phyloP scores from a whole-genome alignment of 345 rosid species.

The Sisymbrium irio region DNA sequence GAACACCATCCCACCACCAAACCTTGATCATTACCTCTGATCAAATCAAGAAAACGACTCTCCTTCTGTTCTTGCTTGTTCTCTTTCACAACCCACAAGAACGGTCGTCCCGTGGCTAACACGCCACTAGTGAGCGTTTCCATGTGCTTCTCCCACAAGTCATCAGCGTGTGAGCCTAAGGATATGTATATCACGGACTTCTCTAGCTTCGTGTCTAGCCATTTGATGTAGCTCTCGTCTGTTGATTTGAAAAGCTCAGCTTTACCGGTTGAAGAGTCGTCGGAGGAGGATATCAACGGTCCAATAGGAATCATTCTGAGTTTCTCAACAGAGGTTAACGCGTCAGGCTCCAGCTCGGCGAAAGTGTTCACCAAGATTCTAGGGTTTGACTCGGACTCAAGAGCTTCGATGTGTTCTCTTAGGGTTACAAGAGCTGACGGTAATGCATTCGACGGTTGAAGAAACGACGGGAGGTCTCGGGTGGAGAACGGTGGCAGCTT shows the following conservation, averaged over 20 bases:
- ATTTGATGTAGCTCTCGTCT: conserved; percentile 33
- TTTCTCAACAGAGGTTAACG: conserved; percentile 27
- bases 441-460: conserved; percentile 29
- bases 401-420: conserved; percentile 36
- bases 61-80: conserved; percentile 11
- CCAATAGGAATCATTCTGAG: conserved; percentile 33
- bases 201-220: conserved; percentile 42
- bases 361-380: conserved; percentile 48
- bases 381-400: conserved; percentile 35
- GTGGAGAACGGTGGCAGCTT: conserved; percentile 38
- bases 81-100: conserved; percentile 44
- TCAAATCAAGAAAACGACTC: conserved; percentile 2
- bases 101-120: conserved; percentile 32
- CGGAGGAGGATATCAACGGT: conserved; percentile 36
- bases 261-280: conserved; percentile 7
- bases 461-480: conserved; percentile 57
- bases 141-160: conserved; percentile 39
- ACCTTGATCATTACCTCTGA: conserved; percentile 43
- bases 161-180: conserved; percentile 49
- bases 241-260: conserved; percentile 28
- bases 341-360: conserved; percentile 36
- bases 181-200: conserved; percentile 57
- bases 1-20: conserved; percentile 60
- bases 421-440: not conserved
- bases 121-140: conserved; percentile 45